Evolutionary conservation across 257 asterid genomes (phyloP).

Genomic region (Ajuga chamaepitys): DNA sequence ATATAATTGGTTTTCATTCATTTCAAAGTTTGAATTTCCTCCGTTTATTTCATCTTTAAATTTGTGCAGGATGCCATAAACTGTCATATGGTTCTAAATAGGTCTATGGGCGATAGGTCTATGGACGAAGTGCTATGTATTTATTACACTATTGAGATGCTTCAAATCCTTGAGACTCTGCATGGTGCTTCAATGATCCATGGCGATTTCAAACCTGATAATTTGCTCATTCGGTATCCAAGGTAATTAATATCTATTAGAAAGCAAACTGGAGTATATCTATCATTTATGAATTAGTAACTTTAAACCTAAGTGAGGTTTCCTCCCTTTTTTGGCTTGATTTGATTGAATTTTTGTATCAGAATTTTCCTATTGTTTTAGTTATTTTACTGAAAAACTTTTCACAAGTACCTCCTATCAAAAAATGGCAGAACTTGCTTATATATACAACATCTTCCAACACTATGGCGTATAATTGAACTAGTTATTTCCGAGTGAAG

Average conservation of each 20-base stretch:
- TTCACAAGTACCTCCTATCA: too few relatives aligned
- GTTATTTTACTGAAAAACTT: neutral
- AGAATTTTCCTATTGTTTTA: neutral
- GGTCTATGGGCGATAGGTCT: constrained; percentile 75
- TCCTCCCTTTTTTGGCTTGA: neutral
- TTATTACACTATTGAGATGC: constrained; percentile 94
- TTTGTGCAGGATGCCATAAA: constrained; percentile 82
- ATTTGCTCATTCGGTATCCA: constrained; percentile 81
- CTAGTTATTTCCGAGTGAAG: too few relatives aligned
- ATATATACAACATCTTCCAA: too few relatives aligned
- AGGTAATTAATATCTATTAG: constrained; percentile 41
- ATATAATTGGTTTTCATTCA: constrained; percentile 16
- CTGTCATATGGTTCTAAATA: constrained; percentile 52
- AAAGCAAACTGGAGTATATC: constrained; percentile 1
- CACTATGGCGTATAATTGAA: too few relatives aligned
- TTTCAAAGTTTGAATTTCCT: neutral
- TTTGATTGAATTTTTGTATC: neutral
- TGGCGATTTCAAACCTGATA: constrained; percentile 97
- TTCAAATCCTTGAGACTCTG: constrained; percentile 68
- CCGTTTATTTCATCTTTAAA: constrained; percentile 11
- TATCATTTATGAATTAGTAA: neutral
- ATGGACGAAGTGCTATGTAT: constrained; percentile 91
- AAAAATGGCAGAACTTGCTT: too few relatives aligned
- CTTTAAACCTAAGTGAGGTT: neutral
- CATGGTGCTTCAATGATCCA: constrained; percentile 70